A percentile compares a stretch with the other conserved stretches of the same genome.
These are phyloP conservation scores for Plasmodium ovale DNA, from an alignment of 169 alveolate species.

Conservation along the genomic window DNA sequence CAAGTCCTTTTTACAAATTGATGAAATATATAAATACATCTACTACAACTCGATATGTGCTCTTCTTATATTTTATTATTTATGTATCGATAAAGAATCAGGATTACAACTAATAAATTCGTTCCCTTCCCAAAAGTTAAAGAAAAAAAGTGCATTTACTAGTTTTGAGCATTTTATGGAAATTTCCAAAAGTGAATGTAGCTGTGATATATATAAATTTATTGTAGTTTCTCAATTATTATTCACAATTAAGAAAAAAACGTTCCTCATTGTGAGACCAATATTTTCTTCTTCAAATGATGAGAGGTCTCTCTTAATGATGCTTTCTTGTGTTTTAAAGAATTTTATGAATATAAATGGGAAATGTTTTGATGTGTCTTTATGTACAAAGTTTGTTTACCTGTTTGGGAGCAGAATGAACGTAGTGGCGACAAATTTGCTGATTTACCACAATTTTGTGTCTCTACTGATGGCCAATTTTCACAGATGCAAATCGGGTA, in stretches of 20 bases:
- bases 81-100: constrained; percentile 10
- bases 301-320: constrained; percentile 8
- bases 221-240: constrained; percentile 17
- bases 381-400: constrained; percentile 11
- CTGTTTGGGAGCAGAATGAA: constrained; percentile 28
- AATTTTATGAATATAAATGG: constrained; percentile 12
- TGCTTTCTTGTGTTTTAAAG: constrained; percentile 36
- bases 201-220: constrained; percentile 53
- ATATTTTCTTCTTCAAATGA: constrained; percentile 2
- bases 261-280: background rate
- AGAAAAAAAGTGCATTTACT: background rate
- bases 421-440: constrained; percentile 24
- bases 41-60: constrained; percentile 29
- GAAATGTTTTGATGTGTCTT: constrained; percentile 1
- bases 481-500: background rate
- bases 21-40: constrained; percentile 43
- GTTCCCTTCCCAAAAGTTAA: background rate
- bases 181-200: constrained; percentile 18
- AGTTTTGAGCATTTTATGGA: constrained; percentile 2
- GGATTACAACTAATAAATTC: constrained; percentile 15
- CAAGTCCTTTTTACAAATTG: constrained; percentile 25
- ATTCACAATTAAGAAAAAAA: constrained; percentile 14
- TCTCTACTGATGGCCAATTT: constrained; percentile 13
- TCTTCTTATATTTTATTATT: constrained; percentile 52
- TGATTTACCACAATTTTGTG: constrained; percentile 45